A percentile compares a stretch with the other conserved stretches of the same genome.
phyloP scores from a whole-genome alignment of 192 early-diverging fungal species.

The Rhizophagus sp. region DNA sequence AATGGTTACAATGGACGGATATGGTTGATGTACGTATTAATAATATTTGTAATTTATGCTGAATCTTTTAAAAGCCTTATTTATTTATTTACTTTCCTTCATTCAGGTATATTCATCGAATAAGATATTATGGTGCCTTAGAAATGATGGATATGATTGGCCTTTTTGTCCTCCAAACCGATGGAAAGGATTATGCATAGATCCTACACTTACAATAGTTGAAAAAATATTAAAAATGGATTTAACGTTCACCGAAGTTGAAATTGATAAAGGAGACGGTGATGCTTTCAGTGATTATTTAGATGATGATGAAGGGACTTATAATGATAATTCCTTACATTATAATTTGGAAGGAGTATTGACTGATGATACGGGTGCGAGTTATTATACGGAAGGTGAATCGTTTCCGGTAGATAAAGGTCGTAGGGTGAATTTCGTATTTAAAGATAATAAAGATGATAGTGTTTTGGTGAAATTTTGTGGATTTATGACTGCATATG shows the following conservation, averaged over 20 bases:
- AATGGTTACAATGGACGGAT: slow-evolving; percentile 20
- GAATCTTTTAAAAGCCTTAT: neutral
- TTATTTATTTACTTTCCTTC: neutral
- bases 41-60: neutral
- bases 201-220: neutral
- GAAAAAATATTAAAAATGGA: slow-evolving; percentile 3
- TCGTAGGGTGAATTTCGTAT: slow-evolving; percentile 3
- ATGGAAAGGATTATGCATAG: slow-evolving; percentile 16
- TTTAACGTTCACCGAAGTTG: neutral
- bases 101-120: slow-evolving; percentile 12
- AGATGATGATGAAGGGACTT: neutral
- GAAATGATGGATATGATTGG: slow-evolving; percentile 18
- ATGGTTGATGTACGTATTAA: slow-evolving; percentile 19
- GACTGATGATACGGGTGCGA: slow-evolving; percentile 7
- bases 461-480: neutral
- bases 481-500: slow-evolving; percentile 12
- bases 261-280: neutral
- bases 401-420: slow-evolving; percentile 11
- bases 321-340: neutral
- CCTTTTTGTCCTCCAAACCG: neutral
- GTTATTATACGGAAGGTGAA: neutral
- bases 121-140: slow-evolving; percentile 17
- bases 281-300: neutral
- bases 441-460: neutral
- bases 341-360: neutral